Conservation (phyloP, 441 rosid genomes). For the Populus hybrid region DNA sequence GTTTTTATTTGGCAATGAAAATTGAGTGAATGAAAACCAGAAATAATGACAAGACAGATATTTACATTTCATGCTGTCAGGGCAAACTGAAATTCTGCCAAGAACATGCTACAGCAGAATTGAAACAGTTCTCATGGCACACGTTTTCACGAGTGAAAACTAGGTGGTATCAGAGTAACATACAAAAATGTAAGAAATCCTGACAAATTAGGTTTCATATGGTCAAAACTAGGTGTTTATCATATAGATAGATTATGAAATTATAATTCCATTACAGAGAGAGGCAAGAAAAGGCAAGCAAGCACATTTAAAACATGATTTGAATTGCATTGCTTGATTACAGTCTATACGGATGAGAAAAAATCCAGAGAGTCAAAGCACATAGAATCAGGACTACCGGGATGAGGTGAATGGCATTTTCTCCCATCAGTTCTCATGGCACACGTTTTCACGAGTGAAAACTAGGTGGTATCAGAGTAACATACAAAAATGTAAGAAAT, state of each 20-base stretch:
- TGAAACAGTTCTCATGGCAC: neutral
- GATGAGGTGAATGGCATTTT: conserved; percentile 54
- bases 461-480: neutral
- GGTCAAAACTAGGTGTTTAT: no score
- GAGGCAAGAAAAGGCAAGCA: neutral
- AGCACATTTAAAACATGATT: neutral
- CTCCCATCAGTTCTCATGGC: conserved; percentile 21
- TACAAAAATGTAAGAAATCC: neutral
- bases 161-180: neutral
- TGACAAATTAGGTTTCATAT: no score
- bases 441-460: neutral
- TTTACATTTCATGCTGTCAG: neutral
- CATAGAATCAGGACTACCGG: conserved; percentile 61
- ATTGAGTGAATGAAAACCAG: neutral
- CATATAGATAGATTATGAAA: neutral
- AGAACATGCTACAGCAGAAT: neutral
- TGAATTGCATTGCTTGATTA: neutral
- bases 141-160: neutral
- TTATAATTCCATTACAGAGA: neutral
- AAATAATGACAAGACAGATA: neutral
- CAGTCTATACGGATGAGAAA: conserved; percentile 35
- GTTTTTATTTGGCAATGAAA: neutral
- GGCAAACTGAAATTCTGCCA: neutral
- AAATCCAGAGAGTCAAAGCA: conserved; percentile 57
- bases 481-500: neutral